Base-by-base conservation (phyloP, 768 basidiomycete genomes). In the Roridomyces roridus region DNA sequence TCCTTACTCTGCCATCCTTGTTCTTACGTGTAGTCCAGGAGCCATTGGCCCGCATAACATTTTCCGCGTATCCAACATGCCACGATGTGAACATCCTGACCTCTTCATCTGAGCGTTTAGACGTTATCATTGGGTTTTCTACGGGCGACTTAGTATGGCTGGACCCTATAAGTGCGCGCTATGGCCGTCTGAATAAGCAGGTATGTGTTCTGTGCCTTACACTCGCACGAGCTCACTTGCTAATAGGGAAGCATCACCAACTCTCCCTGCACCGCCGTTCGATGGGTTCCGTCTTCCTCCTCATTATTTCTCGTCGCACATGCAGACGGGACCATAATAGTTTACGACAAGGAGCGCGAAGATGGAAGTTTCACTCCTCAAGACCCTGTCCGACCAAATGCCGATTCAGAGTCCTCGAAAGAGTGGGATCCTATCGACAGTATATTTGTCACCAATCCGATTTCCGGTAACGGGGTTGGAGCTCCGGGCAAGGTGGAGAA, bases 61-160 rank as follows among this genome's bases (percentile, higher is more conserved):
- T 98, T 74, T 86, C 91, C 42, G 85, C 88, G 14, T 83, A 89
- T 64, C 94, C 94, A 5, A 97, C 96, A 1, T 96, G 94, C 68
- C 93, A 96, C 70, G 89, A 94, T 66, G 86, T 96, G 26, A 96
- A 97, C 63, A 70, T 78, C 6, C 71, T 83, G 2, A 97, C 96
- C 2, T 86, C 91, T 7, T 88, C 86, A 4, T 75, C 88, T 11
- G 88, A 94, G 37, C 85, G 86, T 40, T 73, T 98, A 29, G 96
- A 98, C 65, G 79, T 97, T 6, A 83, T 98, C 55, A 89, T 98
- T 65, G 97, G 96, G 6, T 98, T 97, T 69, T 82, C 79, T 59
- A 92, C 95, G 0, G 97, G 97, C n/a, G 97, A 99, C 74, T 77
- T 99, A 34, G 75, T 98, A 45, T 98, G 97, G 97, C 79, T 98